Evolutionary conservation across 2,329 filamentous ascomycete species (phyloP), one percentile per base, ranked within the genome.

Genomic region (Cladobotryum mycophilum): DNA sequence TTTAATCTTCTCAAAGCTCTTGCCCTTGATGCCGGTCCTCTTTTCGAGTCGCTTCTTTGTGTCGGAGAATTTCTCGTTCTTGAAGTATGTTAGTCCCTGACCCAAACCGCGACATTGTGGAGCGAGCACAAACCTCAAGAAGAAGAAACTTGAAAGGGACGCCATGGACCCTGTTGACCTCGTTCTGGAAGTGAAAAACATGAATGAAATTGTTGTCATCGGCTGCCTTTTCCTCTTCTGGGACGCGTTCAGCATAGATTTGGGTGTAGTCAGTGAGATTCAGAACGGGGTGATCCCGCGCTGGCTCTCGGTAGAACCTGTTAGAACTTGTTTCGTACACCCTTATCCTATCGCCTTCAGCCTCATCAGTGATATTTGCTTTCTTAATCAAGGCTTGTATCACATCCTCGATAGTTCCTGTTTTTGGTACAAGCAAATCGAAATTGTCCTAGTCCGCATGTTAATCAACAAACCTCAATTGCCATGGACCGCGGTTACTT

Each of bases 1-100:
- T 70, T 95, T 96, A 69, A 99, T 93, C 76, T 97, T 97, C 69
- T 99, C 92, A 59, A 99, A 91, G 58, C 89, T 89, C 76, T 99
- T 99, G 68, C 93, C 95, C 70, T 96, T 96, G 71, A 99, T 85
- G 22, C 91, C 91, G 1, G 89, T 96, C 53, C 92, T 80, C 68
- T 91, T 92, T 60, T 93, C 91, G 4, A 99, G 75, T n/a, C 93
- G 84, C 71, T 95, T 89, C 73, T 92, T 96, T 41, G 91, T 96
- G 34, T 97, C 89, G 52, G 82, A 84, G 70, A 99, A 97, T 37
- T 78, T 76, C 67, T 99, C 93, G 48, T 84, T 88, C 82, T 92
- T 47, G 60, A 48, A 20, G 11, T n/a, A 8, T 17, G 34, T 14
- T 35, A 15, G 18, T 1, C 18, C 35, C 12, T 3, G 3, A 4